Conservation (phyloP, 1,284 basidiomycete genomes). For the Sparassis latifolia region DNA sequence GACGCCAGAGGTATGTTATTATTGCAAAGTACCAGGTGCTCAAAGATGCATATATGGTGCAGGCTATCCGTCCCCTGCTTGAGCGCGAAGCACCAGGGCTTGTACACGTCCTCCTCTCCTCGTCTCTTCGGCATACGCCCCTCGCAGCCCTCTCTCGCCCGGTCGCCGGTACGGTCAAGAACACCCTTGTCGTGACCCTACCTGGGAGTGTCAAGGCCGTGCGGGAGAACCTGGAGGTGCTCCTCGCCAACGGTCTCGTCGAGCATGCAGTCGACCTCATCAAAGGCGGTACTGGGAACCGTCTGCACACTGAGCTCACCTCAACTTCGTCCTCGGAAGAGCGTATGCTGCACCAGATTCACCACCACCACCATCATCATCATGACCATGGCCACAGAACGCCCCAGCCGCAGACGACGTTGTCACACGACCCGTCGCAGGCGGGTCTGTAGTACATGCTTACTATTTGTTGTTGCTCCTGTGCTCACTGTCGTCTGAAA, state of each 20-base stretch:
- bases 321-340: neutral
- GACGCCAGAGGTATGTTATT: constrained; percentile 66
- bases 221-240: constrained; percentile 63
- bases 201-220: constrained; percentile 85
- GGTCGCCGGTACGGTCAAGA: constrained; percentile 65
- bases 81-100: constrained; percentile 73
- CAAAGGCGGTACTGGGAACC: constrained; percentile 58
- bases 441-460: constrained; percentile 37
- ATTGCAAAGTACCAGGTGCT: constrained; percentile 2
- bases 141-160: constrained; percentile 79
- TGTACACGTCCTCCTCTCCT: constrained; percentile 67
- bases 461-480: constrained; percentile 2
- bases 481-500: neutral
- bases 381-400: constrained; percentile 36
- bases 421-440: constrained; percentile 65
- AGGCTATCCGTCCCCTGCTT: constrained; percentile 71
- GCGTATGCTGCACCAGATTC: constrained; percentile 13
- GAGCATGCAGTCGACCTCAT: constrained; percentile 74
- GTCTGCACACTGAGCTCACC: constrained; percentile 38
- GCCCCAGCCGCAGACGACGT: constrained; percentile 44
- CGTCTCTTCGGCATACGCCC: constrained; percentile 70
- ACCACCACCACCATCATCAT: constrained; percentile 39
- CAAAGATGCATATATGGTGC: constrained; percentile 1
- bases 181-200: constrained; percentile 70
- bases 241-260: constrained; percentile 53